Base-by-base conservation (phyloP, 306 rosid species). In the Pterocarpus macrocarpus region DNA sequence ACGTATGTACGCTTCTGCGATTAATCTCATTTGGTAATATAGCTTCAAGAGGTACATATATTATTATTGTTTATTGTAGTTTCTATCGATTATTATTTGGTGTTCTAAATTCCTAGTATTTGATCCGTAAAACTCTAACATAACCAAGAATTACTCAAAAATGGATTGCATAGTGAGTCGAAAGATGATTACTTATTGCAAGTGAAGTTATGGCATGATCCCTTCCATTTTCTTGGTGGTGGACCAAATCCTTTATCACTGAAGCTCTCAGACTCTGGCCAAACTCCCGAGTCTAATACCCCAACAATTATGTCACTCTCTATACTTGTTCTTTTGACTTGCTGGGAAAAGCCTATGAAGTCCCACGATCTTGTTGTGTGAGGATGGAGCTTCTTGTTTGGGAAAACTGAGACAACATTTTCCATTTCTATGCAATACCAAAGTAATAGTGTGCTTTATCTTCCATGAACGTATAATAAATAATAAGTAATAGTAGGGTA, bases 351-450 rank as follows among this genome's bases (percentile, higher is more conserved):
- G 1, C 88, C 90, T 14, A 86, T 5, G 77, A 87, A 90, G 75
- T 90, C 83, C 91, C 91, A 90, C 0, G 93, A 87, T 55, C 75
- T 89, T 33, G 90, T 86, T 22, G 91, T 88, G 33, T 75, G 87
- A 1, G 33, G 71, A 1, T 9, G 15, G 0, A 33, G 3, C 53
- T 73, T 63, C 43, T 5, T 7, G 13, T 55, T 77, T 3, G 71
- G 84, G 3, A 88, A 83, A 43, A 88, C 85, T 1, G 88, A 88
- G 5, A 87, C 81, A 1, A 87, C 83, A 5, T 47, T 53, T 0
- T 85, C 85, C 82, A 77, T 80, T 45, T 49, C 89, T 88, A 30
- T 3, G n/a, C 41, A 74, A 44, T 17, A 65, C 47, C 58, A 39
- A 63, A 72, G 7, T 33, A 17, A 16, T 38, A 4, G 41, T 38